Evolutionary conservation across 225 moss, liverwort and hornwort genomes (phyloP), one percentile per base, ranked within the genome.

Genomic region (Ulota crispa): DNA sequence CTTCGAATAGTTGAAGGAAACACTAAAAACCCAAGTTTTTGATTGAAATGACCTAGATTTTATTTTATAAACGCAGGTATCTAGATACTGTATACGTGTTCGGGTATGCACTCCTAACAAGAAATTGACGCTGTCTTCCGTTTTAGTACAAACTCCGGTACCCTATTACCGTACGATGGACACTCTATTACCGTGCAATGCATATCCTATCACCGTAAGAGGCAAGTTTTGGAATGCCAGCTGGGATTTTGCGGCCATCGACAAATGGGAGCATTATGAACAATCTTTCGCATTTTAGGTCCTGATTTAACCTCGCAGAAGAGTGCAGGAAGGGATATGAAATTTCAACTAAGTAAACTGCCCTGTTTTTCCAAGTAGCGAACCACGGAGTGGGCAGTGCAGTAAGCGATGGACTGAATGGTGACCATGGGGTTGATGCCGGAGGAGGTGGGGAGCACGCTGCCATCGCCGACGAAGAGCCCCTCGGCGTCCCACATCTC

Each of bases 381-480:
- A 6, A 27, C 64, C 0, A 93, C 89, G 20, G 87, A 87, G 8
- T 89, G 79, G 1, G 95, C 93, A 1, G 86, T 94, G 85, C 95
- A 95, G 9, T 86, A 86, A 20, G 92, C 92, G 7, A 94, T 89
- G 34, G 97, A 88, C 64, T 97, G 97, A 14, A 92, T 88, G 13
- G 97, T 97, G 41, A 97, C 87, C 97, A 95, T 95, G 7, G 97
- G 95, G 56, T 97, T 97, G 1, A 95, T 93, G 2, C 97, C 95
- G 3, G 91, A 89, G 3, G 97, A 83, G 2, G 95, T 91, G 10
- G 97, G 97, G 18, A 97, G 87, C 10, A 97, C 94, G 71, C 95
- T 95, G 55, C 91, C 91, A 68, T 97, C 95, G 14, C 93, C 93
- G 0, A 97, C 39, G 55, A 94, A 97, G 1, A 97, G 76, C 1